Percentiles rank a stretch among this genome's conserved stretches.
These are phyloP conservation scores for Candida cerambycidarum DNA, from an alignment of 805 yeast species.

Conservation along the genomic window DNA sequence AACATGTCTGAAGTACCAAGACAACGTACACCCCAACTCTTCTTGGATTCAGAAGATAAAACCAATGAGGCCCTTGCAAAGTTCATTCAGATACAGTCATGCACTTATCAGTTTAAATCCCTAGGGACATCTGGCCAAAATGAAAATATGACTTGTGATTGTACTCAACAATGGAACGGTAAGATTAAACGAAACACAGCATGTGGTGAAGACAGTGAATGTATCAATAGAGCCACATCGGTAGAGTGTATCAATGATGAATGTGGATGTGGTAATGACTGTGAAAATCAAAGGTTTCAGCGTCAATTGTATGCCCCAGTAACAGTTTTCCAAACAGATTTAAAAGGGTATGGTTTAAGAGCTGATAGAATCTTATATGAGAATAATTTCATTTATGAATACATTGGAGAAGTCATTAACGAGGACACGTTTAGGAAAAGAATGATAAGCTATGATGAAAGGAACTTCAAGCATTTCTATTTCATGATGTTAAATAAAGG, in stretches of 20 bases:
- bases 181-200: conserved; percentile 50
- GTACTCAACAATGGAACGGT: conserved; percentile 53
- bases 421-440: conserved; percentile 72
- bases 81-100: conserved; percentile 56
- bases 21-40: conserved; percentile 25
- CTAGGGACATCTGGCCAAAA: conserved; percentile 74
- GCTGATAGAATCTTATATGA: conserved; percentile 59
- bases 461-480: conserved; percentile 77
- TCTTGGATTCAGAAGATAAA: conserved; percentile 47
- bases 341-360: conserved; percentile 88
- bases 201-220: conserved; percentile 82
- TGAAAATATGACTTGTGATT: conserved; percentile 90
- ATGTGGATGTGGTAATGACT: conserved; percentile 70
- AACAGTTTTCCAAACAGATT: conserved; percentile 79
- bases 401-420: conserved; percentile 91
- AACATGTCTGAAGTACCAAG: conserved; percentile 5
- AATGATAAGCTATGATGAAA: conserved; percentile 69
- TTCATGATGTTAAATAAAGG: conserved; percentile 95
- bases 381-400: conserved; percentile 81
- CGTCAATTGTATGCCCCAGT: conserved; percentile 67
- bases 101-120: conserved; percentile 59
- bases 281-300: conserved; percentile 90
- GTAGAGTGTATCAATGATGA: conserved; percentile 81
- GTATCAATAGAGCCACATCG: conserved; percentile 89
- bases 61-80: conserved; percentile 67